These are phyloP conservation scores for Botrytis fragariae DNA, from an alignment of 2,329 filamentous ascomycete genomes.

Conservation along the genomic window DNA sequence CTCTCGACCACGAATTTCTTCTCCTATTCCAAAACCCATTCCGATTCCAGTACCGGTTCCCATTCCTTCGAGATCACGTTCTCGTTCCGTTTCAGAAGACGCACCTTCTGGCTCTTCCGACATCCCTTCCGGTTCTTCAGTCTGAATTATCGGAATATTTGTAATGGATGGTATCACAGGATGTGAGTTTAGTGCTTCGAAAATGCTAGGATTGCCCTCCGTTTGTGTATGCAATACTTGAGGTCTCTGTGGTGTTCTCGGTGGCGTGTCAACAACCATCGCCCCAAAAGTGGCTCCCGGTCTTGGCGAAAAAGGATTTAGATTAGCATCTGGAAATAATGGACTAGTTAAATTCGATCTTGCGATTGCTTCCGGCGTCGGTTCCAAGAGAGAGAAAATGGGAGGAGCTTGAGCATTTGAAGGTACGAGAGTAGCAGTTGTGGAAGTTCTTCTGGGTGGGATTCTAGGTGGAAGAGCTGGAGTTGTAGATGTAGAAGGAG, in stretches of 20 bases:
- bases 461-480: neutral
- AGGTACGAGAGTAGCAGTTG: conserved; percentile 6
- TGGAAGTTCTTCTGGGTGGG: conserved; percentile 5
- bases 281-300: conserved; percentile 12
- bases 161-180: neutral
- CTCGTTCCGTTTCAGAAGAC: neutral
- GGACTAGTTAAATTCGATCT: conserved; percentile 4
- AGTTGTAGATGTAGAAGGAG: neutral
- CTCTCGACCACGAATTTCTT: conserved; percentile 11
- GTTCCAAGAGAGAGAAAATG: conserved; percentile 3
- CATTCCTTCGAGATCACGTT: conserved; percentile 10
- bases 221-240: neutral
- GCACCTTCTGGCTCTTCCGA: neutral
- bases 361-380: neutral
- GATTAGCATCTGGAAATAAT: conserved; percentile 5
- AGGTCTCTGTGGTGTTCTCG: conserved; percentile 1
- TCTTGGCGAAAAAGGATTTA: conserved; percentile 12
- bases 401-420: conserved; percentile 4
- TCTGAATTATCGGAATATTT: neutral
- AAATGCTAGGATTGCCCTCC: neutral
- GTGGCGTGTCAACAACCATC: conserved; percentile 9
- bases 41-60: conserved; percentile 9
- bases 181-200: conserved; percentile 14
- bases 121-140: neutral
- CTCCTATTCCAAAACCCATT: conserved; percentile 13